Conservation (phyloP, 768 basidiomycete species). For the Chiua virens region DNA sequence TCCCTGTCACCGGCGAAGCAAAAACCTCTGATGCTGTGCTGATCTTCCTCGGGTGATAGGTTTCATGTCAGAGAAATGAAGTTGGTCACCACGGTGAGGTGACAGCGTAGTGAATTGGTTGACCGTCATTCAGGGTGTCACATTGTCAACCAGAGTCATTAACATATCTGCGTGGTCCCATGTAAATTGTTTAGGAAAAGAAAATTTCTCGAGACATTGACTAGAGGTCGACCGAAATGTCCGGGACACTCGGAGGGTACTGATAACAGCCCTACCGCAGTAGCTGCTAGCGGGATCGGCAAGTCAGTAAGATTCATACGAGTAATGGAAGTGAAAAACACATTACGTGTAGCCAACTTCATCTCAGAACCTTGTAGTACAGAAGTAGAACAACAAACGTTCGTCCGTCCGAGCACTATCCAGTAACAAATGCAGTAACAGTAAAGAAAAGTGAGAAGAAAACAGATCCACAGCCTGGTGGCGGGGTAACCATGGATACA, state of each 20-base stretch:
- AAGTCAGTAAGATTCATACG: slow-evolving; percentile 3
- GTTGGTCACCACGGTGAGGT: slow-evolving; percentile 4
- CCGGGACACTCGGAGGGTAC: not conserved
- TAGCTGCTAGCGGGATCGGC: not conserved
- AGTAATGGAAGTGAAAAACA: slow-evolving; percentile 1
- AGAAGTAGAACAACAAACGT: not conserved
- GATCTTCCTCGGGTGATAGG: slow-evolving; percentile 3
- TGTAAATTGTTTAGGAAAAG: too few relatives aligned
- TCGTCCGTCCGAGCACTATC: not conserved
- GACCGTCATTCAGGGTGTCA: not conserved
- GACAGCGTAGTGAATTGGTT: not conserved
- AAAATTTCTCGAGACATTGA: too few relatives aligned
- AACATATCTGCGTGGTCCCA: not conserved
- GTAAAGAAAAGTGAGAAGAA: not conserved
- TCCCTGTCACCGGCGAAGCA: slow-evolving; percentile 16
- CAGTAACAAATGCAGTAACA: not conserved
- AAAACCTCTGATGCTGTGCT: slow-evolving; percentile 26
- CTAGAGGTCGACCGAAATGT: too few relatives aligned
- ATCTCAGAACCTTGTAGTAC: not conserved
- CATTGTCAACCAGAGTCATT: not conserved
- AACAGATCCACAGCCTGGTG: not conserved
- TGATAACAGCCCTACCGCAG: not conserved
- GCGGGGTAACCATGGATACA: not conserved
- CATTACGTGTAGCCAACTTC: slow-evolving; percentile 4
- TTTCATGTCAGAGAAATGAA: slow-evolving; percentile 11